Percentiles rank a stretch among this genome's conserved stretches.
phyloP scores from a whole-genome alignment of 441 rosid genomes.

The Populus hybrid region DNA sequence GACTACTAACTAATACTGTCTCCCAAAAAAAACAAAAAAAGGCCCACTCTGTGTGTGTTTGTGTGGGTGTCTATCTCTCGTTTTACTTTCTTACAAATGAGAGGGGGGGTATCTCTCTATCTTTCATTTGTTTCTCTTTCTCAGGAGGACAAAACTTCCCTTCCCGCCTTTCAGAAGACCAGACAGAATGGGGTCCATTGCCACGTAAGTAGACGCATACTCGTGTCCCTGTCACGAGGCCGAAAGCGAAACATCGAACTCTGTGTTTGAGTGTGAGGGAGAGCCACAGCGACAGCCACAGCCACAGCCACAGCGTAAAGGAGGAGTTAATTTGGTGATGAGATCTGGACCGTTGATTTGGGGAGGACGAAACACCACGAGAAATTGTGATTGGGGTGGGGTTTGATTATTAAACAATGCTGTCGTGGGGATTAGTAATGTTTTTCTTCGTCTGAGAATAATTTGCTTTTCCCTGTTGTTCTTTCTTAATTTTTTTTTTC shows the following conservation, averaged over 20 bases:
- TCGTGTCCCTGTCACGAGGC: slow-evolving; percentile 56
- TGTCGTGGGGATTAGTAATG: slow-evolving; percentile 44
- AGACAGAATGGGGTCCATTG: slow-evolving; percentile 28
- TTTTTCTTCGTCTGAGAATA: slow-evolving; percentile 31
- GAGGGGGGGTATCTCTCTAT: not conserved
- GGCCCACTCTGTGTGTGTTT: not conserved
- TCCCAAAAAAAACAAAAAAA: not conserved
- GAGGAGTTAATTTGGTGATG: not conserved
- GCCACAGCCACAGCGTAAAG: too few relatives aligned
- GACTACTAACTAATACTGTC: not conserved
- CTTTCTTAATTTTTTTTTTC: not conserved
- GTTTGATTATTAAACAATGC: not conserved
- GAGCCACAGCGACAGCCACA: not conserved
- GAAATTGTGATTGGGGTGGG: not conserved
- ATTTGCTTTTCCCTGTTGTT: slow-evolving; percentile 27
- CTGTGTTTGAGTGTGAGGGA: slow-evolving; percentile 24
- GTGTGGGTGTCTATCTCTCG: not conserved
- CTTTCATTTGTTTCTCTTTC: slow-evolving; percentile 6
- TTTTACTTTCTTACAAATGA: not conserved
- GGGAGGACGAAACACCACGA: not conserved
- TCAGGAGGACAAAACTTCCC: slow-evolving; percentile 20
- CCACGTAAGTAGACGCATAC: slow-evolving; percentile 36
- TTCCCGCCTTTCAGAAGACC: slow-evolving; percentile 48
- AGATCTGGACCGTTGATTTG: slow-evolving; percentile 37
- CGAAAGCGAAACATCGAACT: slow-evolving; percentile 61